Conservation (phyloP, 371 early-diverging fungal species). For the Encephalitozoon cuniculi region DNA sequence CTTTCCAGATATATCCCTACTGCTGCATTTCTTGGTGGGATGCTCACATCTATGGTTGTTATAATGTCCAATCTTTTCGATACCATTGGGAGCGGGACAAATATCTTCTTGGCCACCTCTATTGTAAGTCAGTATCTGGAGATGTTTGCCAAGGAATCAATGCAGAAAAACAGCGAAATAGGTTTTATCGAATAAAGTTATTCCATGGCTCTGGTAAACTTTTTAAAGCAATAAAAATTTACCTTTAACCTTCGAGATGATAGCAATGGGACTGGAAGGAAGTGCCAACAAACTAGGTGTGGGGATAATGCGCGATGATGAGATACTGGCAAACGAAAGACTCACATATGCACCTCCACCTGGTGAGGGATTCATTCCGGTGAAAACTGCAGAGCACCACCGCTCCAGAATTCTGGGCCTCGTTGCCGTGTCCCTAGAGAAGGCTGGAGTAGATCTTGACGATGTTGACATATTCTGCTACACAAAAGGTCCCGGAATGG, state of each 20-base stretch:
- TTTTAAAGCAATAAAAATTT: slow-evolving; percentile 9
- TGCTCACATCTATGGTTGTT: slow-evolving; percentile 81
- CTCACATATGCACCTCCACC: slow-evolving; percentile 90
- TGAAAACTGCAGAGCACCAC: slow-evolving; percentile 90
- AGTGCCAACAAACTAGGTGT: slow-evolving; percentile 98
- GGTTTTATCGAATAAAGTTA: slow-evolving; percentile 47
- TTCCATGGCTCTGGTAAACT: not conserved
- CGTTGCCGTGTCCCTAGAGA: slow-evolving; percentile 69
- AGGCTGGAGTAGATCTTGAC: slow-evolving; percentile 66
- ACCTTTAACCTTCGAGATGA: slow-evolving; percentile 36
- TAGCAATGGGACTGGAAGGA: slow-evolving; percentile 69
- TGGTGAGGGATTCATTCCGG: slow-evolving; percentile 88
- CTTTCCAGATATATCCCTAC: slow-evolving; percentile 93
- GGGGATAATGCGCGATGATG: slow-evolving; percentile 76
- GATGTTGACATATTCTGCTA: slow-evolving; percentile 86
- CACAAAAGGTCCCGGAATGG: slow-evolving; percentile 98
- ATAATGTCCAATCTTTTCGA: slow-evolving; percentile 79
- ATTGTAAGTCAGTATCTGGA: slow-evolving; percentile 81
- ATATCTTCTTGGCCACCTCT: slow-evolving; percentile 93
- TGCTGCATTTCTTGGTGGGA: slow-evolving; percentile 81
- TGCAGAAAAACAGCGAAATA: slow-evolving; percentile 58
- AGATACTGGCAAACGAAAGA: slow-evolving; percentile 78
- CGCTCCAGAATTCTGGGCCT: slow-evolving; percentile 70
- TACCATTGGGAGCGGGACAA: slow-evolving; percentile 91
- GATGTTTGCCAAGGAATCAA: slow-evolving; percentile 58